A percentile compares a stretch with the other conserved stretches of the same genome.
Conservation (phyloP, 169 alveolate species). For the Babesia bovis region DNA sequence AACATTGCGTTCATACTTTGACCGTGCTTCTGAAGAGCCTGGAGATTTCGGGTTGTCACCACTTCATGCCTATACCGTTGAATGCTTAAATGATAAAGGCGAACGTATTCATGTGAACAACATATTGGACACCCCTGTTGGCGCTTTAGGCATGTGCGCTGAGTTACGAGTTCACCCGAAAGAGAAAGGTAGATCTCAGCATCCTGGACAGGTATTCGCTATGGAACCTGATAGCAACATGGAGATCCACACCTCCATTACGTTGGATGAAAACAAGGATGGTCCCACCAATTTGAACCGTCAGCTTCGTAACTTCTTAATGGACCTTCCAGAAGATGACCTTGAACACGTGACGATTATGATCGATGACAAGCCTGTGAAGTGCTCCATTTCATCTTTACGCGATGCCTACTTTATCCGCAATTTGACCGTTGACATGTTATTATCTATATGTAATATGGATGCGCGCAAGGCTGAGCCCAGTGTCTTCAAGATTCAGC, state of each 20-base stretch:
- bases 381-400: constrained; percentile 48
- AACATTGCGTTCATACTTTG: constrained; percentile 55
- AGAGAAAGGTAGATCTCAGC: constrained; percentile 41
- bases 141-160: constrained; percentile 34
- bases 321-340: constrained; percentile 53
- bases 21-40: constrained; percentile 61
- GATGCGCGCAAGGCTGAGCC: constrained; percentile 17
- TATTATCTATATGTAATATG: constrained; percentile 49
- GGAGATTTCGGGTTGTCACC: constrained; percentile 66
- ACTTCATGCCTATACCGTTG: constrained; percentile 53
- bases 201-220: constrained; percentile 7
- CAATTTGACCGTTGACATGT: constrained; percentile 53
- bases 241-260: constrained; percentile 36
- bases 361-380: constrained; percentile 56
- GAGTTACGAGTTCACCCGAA: constrained; percentile 18
- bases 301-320: constrained; percentile 57
- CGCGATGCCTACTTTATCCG: constrained; percentile 62
- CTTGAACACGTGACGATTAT: constrained; percentile 55
- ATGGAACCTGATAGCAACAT: constrained; percentile 29
- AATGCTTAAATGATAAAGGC: constrained; percentile 52
- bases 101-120: constrained; percentile 33
- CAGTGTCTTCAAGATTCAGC: constrained; percentile 29
- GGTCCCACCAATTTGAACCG: constrained; percentile 41
- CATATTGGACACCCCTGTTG: constrained; percentile 54
- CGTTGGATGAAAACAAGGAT: constrained; percentile 38